These are phyloP conservation scores for Botrytis cinerea DNA, from an alignment of 2,329 filamentous ascomycete species.

Conservation along the genomic window DNA sequence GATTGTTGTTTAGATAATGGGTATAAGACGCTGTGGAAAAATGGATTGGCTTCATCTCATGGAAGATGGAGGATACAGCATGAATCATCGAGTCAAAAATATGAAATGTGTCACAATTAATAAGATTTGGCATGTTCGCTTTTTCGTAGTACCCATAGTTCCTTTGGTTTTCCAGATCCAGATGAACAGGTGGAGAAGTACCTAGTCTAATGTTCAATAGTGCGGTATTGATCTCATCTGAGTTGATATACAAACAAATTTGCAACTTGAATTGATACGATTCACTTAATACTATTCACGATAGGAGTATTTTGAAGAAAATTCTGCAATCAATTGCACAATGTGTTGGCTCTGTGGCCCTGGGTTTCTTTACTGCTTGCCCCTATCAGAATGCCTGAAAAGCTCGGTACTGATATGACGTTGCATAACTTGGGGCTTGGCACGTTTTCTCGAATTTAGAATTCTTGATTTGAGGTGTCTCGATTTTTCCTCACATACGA, in stretches of 20 bases:
- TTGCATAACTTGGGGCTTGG: slow-evolving; percentile 23
- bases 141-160: not conserved
- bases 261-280: not conserved
- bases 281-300: not conserved
- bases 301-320: not conserved
- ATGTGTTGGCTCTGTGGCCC: slow-evolving; percentile 10
- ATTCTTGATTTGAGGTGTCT: slow-evolving; percentile 15
- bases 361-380: not conserved
- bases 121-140: not conserved
- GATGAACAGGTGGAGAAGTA: not conserved
- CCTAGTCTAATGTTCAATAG: not conserved
- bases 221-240: not conserved
- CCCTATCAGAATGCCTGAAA: slow-evolving; percentile 22
- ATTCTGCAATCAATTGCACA: slow-evolving; percentile 8
- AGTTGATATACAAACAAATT: not conserved
- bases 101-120: slow-evolving; percentile 17
- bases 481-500: not conserved
- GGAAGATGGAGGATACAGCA: slow-evolving; percentile 26
- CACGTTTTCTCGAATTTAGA: slow-evolving; percentile 27
- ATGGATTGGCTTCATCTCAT: slow-evolving; percentile 24
- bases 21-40: slow-evolving; percentile 27
- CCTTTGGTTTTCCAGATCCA: not conserved
- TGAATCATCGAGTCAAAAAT: slow-evolving; percentile 22
- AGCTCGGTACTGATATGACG: slow-evolving; percentile 22
- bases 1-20: slow-evolving; percentile 39